Evolutionary conservation across 257 asterid species (phyloP).

Genomic region (Penstemon newberryi): DNA sequence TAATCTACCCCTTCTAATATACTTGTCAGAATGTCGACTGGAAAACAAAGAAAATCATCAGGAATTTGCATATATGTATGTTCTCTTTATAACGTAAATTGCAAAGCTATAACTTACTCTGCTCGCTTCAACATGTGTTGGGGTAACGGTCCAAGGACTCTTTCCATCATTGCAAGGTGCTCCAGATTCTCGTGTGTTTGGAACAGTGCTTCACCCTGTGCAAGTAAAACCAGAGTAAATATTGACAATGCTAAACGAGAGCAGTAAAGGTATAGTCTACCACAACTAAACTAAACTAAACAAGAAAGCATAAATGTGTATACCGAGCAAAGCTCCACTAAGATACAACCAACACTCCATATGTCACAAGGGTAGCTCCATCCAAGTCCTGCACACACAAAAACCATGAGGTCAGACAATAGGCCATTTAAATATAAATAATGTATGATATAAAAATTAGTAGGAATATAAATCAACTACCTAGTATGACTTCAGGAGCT

Average conservation of each 20-base stretch:
- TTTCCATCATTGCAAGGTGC: constrained; percentile 98
- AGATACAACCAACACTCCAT: constrained; percentile 93
- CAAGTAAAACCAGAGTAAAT: background rate
- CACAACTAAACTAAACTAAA: background rate
- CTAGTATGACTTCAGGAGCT: constrained; percentile 92
- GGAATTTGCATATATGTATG: too few relatives aligned
- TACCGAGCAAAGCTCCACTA: constrained; percentile 94
- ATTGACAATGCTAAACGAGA: background rate
- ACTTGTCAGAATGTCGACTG: constrained; percentile 64
- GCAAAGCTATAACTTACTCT: constrained; percentile 19
- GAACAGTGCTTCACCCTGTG: constrained; percentile 81
- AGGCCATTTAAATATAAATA: background rate
- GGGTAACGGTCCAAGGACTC: constrained; percentile 84
- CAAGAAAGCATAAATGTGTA: background rate
- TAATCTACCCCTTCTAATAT: constrained; percentile 66
- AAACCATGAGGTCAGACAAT: too few relatives aligned
- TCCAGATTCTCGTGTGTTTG: constrained; percentile 91
- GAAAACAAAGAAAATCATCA: too few relatives aligned
- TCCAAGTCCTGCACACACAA: constrained; percentile 57
- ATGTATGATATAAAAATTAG: too few relatives aligned
- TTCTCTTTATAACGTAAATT: too few relatives aligned
- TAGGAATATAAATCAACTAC: constrained; percentile 29
- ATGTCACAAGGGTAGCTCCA: constrained; percentile 90
- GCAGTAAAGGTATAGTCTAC: background rate
- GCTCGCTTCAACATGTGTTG: constrained; percentile 71